Evolutionary conservation across 495 filamentous ascomycete species (phyloP).

Genomic region (Neurospora sp.): DNA sequence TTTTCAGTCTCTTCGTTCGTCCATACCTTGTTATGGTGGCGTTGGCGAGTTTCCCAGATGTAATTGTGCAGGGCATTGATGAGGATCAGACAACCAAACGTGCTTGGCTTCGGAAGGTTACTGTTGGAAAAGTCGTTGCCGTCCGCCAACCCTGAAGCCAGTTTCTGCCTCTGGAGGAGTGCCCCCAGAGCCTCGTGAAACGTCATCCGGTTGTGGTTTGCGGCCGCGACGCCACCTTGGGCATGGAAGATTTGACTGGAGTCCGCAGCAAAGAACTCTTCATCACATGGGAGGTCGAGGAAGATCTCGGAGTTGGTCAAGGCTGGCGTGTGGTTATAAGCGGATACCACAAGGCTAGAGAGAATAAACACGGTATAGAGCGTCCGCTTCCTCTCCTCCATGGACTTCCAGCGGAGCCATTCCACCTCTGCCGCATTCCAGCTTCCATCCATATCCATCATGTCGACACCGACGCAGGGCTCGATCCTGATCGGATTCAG

Average conservation of each 20-base stretch:
- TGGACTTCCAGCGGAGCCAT: conserved; percentile 81
- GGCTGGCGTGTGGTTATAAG: conserved; percentile 84
- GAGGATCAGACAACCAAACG: conserved; percentile 85
- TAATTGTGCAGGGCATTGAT: conserved; percentile 97
- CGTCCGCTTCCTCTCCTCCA: conserved; percentile 89
- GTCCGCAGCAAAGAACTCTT: conserved; percentile 83
- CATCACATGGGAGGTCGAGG: conserved; percentile 86
- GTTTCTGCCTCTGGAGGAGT: conserved; percentile 55
- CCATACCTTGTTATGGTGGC: conserved; percentile 85
- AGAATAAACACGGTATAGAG: conserved; percentile 85
- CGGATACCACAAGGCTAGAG: conserved; percentile 82
- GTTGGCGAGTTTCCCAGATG: conserved; percentile 93
- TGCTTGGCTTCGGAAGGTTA: conserved; percentile 68
- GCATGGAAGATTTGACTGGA: conserved; percentile 67
- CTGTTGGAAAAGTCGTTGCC: conserved; percentile 46
- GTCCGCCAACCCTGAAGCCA: conserved; percentile 15
- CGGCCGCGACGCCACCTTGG: conserved; percentile 57
- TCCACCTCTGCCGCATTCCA: conserved; percentile 52
- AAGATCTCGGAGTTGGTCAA: conserved; percentile 91
- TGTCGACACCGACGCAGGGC: conserved; percentile 27
- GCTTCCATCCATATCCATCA: conserved; percentile 37
- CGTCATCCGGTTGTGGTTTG: conserved; percentile 56
- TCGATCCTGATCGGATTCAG: conserved; percentile 44
- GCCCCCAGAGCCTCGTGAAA: conserved; percentile 70
- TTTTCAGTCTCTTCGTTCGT: conserved; percentile 85